Percentiles rank a stretch among this genome's conserved stretches.
Conservation (phyloP, 2,329 filamentous ascomycete species). For the Talaromyces sp. region DNA sequence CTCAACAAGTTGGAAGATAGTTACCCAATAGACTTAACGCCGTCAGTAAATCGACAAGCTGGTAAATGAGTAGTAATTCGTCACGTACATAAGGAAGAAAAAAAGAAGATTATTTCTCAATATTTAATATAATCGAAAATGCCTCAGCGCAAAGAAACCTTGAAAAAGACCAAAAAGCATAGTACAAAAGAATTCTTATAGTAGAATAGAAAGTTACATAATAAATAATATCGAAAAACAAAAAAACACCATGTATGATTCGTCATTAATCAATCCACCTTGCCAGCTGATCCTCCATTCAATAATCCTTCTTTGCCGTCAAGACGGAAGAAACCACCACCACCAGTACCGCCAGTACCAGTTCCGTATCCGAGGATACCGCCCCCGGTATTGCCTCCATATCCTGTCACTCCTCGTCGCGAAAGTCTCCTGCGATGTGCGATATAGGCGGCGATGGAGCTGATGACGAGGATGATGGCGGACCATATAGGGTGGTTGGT, state of each 20-base stretch:
- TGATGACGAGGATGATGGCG: conserved; percentile 38
- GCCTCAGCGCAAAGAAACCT: neutral
- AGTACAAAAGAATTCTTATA: conserved; percentile 7
- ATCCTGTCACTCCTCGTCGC: conserved; percentile 7
- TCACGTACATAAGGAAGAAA: neutral
- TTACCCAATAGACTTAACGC: neutral
- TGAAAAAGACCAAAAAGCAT: conserved; percentile 4
- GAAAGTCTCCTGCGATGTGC: conserved; percentile 6
- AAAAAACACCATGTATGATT: conserved; percentile 6
- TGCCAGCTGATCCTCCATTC: conserved; percentile 44
- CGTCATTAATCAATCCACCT: conserved; percentile 38
- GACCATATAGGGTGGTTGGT: conserved; percentile 46
- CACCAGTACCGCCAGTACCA: conserved; percentile 37
- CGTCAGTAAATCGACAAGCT: neutral
- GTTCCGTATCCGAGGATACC: conserved; percentile 33
- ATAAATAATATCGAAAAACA: conserved; percentile 10
- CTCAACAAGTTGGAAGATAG: neutral
- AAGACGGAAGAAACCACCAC: conserved; percentile 48
- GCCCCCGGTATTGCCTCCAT: neutral
- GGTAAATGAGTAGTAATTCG: neutral
- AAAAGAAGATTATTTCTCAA: neutral
- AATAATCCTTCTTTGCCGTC: conserved; percentile 51
- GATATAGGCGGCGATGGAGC: conserved; percentile 34
- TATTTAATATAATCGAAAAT: neutral
- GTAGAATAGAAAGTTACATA: conserved; percentile 9